Percentiles rank a stretch among this genome's conserved stretches.
These are phyloP conservation scores for Melaleuca alternifolia DNA, from an alignment of 345 rosid species.

Conservation along the genomic window DNA sequence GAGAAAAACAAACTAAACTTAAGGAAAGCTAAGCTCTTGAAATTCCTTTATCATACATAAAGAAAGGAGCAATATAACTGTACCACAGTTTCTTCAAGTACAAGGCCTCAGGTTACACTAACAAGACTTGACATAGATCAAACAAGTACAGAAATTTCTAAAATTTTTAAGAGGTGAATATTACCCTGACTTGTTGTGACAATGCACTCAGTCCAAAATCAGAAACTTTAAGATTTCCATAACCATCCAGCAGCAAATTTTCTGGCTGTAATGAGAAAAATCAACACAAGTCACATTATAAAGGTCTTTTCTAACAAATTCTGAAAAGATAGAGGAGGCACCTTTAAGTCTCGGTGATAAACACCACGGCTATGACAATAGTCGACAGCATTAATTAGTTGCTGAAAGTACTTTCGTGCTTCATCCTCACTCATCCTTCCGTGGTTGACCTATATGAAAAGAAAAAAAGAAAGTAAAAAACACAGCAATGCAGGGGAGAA, in stretches of 20 bases:
- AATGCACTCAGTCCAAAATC: slow-evolving; percentile 97
- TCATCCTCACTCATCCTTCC: slow-evolving; percentile 88
- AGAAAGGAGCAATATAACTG: background rate
- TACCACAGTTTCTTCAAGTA: background rate
- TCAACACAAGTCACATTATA: background rate
- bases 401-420: slow-evolving; percentile 89
- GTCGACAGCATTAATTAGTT: slow-evolving; percentile 85
- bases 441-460: slow-evolving; percentile 53
- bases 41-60: background rate
- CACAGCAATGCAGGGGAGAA: background rate
- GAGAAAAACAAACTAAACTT: background rate
- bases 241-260: slow-evolving; percentile 71
- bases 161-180: background rate
- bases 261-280: slow-evolving; percentile 53
- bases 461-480: background rate
- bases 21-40: background rate
- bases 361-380: slow-evolving; percentile 97
- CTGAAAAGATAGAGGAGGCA: slow-evolving; percentile 1
- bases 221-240: slow-evolving; percentile 90
- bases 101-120: background rate
- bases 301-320: background rate
- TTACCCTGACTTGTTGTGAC: slow-evolving; percentile 97
- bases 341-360: slow-evolving; percentile 94
- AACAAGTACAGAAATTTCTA: background rate
- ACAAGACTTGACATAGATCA: background rate